These are phyloP conservation scores for Suillus tomentosus DNA, from an alignment of 768 basidiomycete species.

Conservation along the genomic window DNA sequence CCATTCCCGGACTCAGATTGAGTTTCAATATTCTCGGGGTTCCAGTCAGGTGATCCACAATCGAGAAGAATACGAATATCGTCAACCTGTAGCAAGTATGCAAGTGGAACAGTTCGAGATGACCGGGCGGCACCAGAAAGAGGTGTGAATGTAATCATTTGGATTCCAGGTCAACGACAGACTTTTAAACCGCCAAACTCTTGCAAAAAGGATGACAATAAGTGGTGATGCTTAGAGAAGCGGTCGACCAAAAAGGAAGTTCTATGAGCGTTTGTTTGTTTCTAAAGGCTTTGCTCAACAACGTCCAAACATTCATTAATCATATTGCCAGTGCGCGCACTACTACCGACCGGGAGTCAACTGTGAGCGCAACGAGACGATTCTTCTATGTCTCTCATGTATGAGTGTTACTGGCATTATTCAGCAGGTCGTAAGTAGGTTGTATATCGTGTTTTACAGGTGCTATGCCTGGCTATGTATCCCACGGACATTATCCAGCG, in stretches of 20 bases:
- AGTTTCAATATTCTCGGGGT: conserved; percentile 49
- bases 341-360: too few species aligned
- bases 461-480: background rate
- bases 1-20: conserved; percentile 29
- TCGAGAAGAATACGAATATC: conserved; percentile 92
- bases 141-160: conserved; percentile 94
- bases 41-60: conserved; percentile 90
- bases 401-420: background rate
- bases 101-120: conserved; percentile 61
- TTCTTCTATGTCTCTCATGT: background rate
- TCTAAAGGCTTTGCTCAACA: conserved; percentile 12
- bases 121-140: conserved; percentile 83
- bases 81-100: conserved; percentile 92
- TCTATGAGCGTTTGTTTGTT: conserved; percentile 13
- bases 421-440: background rate
- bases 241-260: conserved; percentile 1
- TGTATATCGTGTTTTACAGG: background rate
- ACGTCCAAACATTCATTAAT: background rate
- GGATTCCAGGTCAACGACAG: background rate
- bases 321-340: background rate
- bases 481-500: background rate
- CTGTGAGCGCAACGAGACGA: background rate
- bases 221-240: background rate
- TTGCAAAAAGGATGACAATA: background rate
- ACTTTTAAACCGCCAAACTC: background rate